Evolutionary conservation across 2,329 filamentous ascomycete genomes (phyloP).

Genomic region (Apiospora phragmitis): DNA sequence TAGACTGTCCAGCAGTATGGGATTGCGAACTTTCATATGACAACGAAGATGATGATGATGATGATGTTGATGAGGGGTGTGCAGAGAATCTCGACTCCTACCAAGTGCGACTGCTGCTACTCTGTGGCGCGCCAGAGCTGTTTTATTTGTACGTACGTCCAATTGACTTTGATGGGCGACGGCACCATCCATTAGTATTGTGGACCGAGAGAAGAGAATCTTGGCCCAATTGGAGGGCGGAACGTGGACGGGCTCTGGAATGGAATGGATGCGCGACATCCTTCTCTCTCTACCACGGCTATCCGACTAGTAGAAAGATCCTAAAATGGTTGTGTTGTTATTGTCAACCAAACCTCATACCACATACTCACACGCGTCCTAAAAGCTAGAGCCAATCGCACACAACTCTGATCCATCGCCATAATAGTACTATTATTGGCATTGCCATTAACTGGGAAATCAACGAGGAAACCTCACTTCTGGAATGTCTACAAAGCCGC

Average conservation of each 20-base stretch:
- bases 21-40: not conserved
- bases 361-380: not conserved
- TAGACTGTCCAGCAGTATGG: not conserved
- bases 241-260: slow-evolving; percentile 15
- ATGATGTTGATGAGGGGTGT: not conserved
- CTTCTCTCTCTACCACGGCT: not conserved
- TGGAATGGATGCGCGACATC: slow-evolving; percentile 15
- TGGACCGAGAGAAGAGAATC: not conserved
- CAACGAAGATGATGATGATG: not conserved
- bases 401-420: not conserved
- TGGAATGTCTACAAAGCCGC: not conserved
- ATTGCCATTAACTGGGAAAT: not conserved
- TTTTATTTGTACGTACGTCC: not conserved
- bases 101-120: not conserved
- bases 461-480: not conserved
- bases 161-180: slow-evolving; percentile 2
- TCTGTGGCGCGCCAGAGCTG: slow-evolving; percentile 1
- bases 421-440: not conserved
- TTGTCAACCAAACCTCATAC: not conserved
- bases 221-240: slow-evolving; percentile 14
- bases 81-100: not conserved
- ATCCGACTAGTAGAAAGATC: not conserved
- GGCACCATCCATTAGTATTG: slow-evolving; percentile 7
- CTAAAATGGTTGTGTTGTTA: not conserved
- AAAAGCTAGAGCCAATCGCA: not conserved